A percentile compares a stretch with the other conserved stretches of the same genome.
Evolutionary conservation across 805 yeast genomes (phyloP).

Genomic region (Pichia californica): DNA sequence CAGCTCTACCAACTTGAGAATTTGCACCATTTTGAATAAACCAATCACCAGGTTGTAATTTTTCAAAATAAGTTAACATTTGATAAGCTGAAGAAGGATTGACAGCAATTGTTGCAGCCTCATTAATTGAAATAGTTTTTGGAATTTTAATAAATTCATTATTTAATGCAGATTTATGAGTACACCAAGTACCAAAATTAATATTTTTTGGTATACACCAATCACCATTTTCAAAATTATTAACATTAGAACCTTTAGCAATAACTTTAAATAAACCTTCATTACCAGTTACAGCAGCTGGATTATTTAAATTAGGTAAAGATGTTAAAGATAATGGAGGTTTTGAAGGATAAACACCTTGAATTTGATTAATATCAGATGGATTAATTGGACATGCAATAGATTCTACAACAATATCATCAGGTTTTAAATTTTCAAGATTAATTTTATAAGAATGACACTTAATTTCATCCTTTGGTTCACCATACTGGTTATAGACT

Average conservation of each 20-base stretch:
- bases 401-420: slow-evolving; percentile 55
- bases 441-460: slow-evolving; percentile 48
- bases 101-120: slow-evolving; percentile 86
- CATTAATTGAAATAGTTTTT: slow-evolving; percentile 43
- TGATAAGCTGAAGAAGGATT: slow-evolving; percentile 92
- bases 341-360: slow-evolving; percentile 78
- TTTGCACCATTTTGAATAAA: slow-evolving; percentile 95
- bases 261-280: slow-evolving; percentile 88
- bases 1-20: slow-evolving; percentile 89
- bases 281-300: slow-evolving; percentile 85
- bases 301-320: slow-evolving; percentile 48
- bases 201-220: slow-evolving; percentile 79
- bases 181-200: slow-evolving; percentile 92
- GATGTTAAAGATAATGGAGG: slow-evolving; percentile 49
- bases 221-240: slow-evolving; percentile 57
- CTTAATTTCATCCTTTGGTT: slow-evolving; percentile 48
- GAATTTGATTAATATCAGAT: slow-evolving; percentile 78
- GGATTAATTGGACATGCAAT: slow-evolving; percentile 87
- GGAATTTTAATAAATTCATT: slow-evolving; percentile 53
- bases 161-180: slow-evolving; percentile 55
- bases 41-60: slow-evolving; percentile 73
- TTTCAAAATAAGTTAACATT: slow-evolving; percentile 67
- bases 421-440: slow-evolving; percentile 21
- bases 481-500: slow-evolving; percentile 63
- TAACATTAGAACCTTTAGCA: slow-evolving; percentile 54